These are phyloP conservation scores for Scheffersomyces illinoinensis DNA, from an alignment of 1,139 yeast species.

Conservation along the genomic window DNA sequence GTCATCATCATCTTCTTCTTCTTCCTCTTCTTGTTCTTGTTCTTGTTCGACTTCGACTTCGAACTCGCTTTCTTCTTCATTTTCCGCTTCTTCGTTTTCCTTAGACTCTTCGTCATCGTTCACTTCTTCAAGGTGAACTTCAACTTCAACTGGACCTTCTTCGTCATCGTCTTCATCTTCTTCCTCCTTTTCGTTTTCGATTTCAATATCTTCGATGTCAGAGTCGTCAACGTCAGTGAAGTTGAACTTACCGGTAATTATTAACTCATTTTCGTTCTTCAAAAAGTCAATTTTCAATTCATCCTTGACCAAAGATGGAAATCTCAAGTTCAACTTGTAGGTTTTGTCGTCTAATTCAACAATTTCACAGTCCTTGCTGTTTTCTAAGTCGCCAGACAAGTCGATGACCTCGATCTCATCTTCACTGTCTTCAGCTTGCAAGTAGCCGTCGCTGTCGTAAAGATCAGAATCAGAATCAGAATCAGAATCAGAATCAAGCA, in stretches of 20 bases:
- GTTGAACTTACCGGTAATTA: slow-evolving; percentile 44
- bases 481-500: slow-evolving; percentile 19
- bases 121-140: slow-evolving; percentile 6
- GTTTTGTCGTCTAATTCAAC: slow-evolving; percentile 40
- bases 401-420: slow-evolving; percentile 42
- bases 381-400: slow-evolving; percentile 43
- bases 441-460: slow-evolving; percentile 22
- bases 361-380: slow-evolving; percentile 49
- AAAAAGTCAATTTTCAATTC: slow-evolving; percentile 44
- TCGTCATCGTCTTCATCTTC: slow-evolving; percentile 14
- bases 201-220: slow-evolving; percentile 21
- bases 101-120: slow-evolving; percentile 15
- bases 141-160: slow-evolving; percentile 5
- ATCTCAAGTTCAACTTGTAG: slow-evolving; percentile 44
- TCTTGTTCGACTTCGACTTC: no score
- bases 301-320: slow-evolving; percentile 46
- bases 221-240: slow-evolving; percentile 23
- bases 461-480: slow-evolving; percentile 15
- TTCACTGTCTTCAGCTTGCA: slow-evolving; percentile 34
- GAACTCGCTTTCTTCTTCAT: slow-evolving; percentile 11
- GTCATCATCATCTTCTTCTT: slow-evolving; percentile 2
- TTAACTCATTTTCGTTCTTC: slow-evolving; percentile 45
- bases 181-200: slow-evolving; percentile 17
- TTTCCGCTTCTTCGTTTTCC: slow-evolving; percentile 11
- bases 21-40: slow-evolving; percentile 10